These are phyloP conservation scores for Panellus pusillus DNA, from an alignment of 768 basidiomycete species.

Conservation along the genomic window DNA sequence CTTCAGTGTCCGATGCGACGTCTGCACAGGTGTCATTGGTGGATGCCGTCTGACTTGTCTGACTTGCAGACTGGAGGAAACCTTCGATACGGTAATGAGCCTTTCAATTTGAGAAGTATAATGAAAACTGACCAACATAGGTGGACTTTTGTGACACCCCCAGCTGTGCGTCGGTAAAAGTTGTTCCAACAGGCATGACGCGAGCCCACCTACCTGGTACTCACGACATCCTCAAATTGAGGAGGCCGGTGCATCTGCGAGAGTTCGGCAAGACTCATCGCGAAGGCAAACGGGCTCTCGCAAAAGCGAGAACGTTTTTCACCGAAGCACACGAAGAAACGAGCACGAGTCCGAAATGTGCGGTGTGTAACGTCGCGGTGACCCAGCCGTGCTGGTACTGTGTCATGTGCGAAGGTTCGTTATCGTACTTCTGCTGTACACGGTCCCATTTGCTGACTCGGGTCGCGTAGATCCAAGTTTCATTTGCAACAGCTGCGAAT, in stretches of 20 bases:
- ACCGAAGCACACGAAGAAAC: background rate
- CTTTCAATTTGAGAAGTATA: background rate
- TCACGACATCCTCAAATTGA: conserved; percentile 18
- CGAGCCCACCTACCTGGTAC: conserved; percentile 13
- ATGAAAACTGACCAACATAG: background rate
- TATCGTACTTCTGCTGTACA: no score
- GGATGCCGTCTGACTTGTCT: conserved; percentile 5
- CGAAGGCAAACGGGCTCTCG: conserved; percentile 12
- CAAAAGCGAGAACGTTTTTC: conserved; percentile 11
- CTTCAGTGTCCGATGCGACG: conserved; percentile 1
- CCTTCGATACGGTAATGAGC: background rate
- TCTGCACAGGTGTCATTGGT: conserved; percentile 9
- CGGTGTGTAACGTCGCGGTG: conserved; percentile 9
- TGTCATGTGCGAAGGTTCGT: conserved; percentile 21
- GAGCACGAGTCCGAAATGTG: conserved; percentile 2
- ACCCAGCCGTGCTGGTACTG: conserved; percentile 25
- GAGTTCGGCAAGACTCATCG: conserved; percentile 19
- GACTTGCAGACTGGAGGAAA: conserved; percentile 4
- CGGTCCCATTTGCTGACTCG: background rate
- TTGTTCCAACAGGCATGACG: conserved; percentile 6
- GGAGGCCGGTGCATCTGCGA: conserved; percentile 16
- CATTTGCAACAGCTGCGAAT: conserved; percentile 16
- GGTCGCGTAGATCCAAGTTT: conserved; percentile 15
- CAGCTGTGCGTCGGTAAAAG: background rate
- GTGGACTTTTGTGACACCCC: conserved; percentile 2